Evolutionary conservation across 192 early-diverging fungal genomes (phyloP), one percentile per base, ranked within the genome.

Genomic region (Coemansia sp.): DNA sequence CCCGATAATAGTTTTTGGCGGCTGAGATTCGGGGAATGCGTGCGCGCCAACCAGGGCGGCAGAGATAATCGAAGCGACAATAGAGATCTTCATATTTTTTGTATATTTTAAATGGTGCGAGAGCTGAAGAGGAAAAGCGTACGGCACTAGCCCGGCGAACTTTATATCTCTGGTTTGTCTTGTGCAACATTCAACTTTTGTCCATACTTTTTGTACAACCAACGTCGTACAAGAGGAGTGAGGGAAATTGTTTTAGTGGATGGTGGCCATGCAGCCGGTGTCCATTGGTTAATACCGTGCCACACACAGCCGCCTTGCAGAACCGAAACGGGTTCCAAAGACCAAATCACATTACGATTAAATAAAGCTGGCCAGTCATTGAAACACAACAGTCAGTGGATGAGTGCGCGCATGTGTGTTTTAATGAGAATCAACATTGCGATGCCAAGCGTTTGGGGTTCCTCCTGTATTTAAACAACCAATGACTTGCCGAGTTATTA

Each of bases 61-160:
- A 11, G 65, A 60, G 16, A 45, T 64, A 57, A 62, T 14, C 35
- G 65, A 57, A 9, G 54, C 37, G 25, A 49, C 59, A 47, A 65
- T 12, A 17, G n/a, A 48, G 41, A 74, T 37, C 62, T 74, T 68
- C 72, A 74, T 72, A 7, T 8, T 61, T 41, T 45, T 45, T 45
- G 31, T 35, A 35, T 35, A 35, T 35, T 35, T 6, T 29, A 29
- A 35, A 35, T 35, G 31, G 31, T 35, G 0, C 31, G 31, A 35
- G 31, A 35, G 31, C 5, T 35, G 35, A 21, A 49, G 9, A 17
- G 10, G 6, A 53, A 53, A 53, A 50, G 8, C 23, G 14, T 35
- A 35, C 31, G 31, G 31, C 31, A 35, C 31, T 35, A 35, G 31
- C 31, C 6, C 6, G 31, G 31, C 8, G 6, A 45, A 16, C 16